Evolutionary conservation across 2,329 filamentous ascomycete species (phyloP).

Genomic region (Rhynchosporium graminicola): DNA sequence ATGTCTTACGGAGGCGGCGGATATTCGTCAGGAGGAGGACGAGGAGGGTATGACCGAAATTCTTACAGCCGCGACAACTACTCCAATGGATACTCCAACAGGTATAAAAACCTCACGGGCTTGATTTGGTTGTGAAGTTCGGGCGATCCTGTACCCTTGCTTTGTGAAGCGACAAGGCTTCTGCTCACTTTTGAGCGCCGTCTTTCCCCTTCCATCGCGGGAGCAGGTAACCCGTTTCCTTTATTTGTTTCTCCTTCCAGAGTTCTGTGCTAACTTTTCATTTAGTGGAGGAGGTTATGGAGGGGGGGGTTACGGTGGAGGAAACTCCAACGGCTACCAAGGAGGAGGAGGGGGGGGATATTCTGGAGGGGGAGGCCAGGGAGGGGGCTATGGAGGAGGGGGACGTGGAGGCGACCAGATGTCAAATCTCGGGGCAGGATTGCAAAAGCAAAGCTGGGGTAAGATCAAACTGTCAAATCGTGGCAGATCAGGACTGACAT

Average conservation of each 20-base stretch:
- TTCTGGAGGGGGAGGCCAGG: slow-evolving; percentile 41
- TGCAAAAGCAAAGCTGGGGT: slow-evolving; percentile 92
- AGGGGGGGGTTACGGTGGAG: slow-evolving; percentile 39
- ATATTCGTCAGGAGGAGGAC: slow-evolving; percentile 48
- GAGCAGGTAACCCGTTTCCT: slow-evolving; percentile 30
- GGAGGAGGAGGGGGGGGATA: slow-evolving; percentile 40
- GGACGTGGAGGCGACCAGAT: slow-evolving; percentile 88
- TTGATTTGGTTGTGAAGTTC: slow-evolving; percentile 42
- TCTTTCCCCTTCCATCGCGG: slow-evolving; percentile 20
- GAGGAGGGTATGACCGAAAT: slow-evolving; percentile 55
- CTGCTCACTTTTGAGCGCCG: slow-evolving; percentile 23
- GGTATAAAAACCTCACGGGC: slow-evolving; percentile 46
- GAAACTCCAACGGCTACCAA: slow-evolving; percentile 37
- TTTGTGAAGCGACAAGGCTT: slow-evolving; percentile 36
- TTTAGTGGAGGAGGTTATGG: slow-evolving; percentile 44
- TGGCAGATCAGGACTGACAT: slow-evolving; percentile 22
- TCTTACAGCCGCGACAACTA: slow-evolving; percentile 48
- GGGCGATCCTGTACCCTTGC: slow-evolving; percentile 35
- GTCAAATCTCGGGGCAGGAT: slow-evolving; percentile 82
- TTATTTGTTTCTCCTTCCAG: slow-evolving; percentile 17
- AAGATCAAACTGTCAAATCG: slow-evolving; percentile 42
- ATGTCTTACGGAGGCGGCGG: slow-evolving; percentile 70
- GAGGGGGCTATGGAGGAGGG: slow-evolving; percentile 43
- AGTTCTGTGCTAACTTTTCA: slow-evolving; percentile 42
- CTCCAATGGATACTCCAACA: slow-evolving; percentile 53